Conservation (phyloP, 176 grass and related monocot species). For the Paspalum vaginatum region DNA sequence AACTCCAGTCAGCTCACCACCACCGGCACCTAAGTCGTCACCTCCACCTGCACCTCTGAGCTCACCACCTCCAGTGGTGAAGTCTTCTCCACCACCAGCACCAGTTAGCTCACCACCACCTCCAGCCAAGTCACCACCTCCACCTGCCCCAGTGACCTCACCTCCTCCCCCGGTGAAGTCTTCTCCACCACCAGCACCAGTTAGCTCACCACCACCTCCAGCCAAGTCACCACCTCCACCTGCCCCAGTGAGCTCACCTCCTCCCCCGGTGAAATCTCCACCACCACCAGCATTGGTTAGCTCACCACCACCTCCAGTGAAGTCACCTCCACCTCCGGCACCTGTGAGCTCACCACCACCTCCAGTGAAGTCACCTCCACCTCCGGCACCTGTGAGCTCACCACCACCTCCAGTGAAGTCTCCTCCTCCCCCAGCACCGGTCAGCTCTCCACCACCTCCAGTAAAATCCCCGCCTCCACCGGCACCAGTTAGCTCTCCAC, state of each 20-base stretch:
- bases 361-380: not conserved
- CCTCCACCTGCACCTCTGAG: not conserved
- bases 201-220: not conserved
- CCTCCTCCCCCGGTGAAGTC: not conserved
- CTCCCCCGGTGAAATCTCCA: not conserved
- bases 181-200: not conserved
- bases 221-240: not conserved
- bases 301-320: not conserved
- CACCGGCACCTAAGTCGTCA: not conserved
- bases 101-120: not conserved
- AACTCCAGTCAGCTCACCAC: not conserved
- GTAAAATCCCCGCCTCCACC: not conserved
- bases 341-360: conserved; percentile 3
- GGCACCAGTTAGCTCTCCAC: not conserved
- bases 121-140: not conserved
- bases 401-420: conserved; percentile 18
- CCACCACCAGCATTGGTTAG: not conserved
- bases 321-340: not conserved
- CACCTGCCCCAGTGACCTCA: not conserved
- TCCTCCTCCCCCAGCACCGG: not conserved
- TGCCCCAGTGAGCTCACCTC: not conserved
- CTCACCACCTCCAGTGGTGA: not conserved
- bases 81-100: not conserved
- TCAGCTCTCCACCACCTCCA: not conserved
- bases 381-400: not conserved